Evolutionary conservation across 2,329 filamentous ascomycete species (phyloP).

Genomic region (Aspergillus japonicus): DNA sequence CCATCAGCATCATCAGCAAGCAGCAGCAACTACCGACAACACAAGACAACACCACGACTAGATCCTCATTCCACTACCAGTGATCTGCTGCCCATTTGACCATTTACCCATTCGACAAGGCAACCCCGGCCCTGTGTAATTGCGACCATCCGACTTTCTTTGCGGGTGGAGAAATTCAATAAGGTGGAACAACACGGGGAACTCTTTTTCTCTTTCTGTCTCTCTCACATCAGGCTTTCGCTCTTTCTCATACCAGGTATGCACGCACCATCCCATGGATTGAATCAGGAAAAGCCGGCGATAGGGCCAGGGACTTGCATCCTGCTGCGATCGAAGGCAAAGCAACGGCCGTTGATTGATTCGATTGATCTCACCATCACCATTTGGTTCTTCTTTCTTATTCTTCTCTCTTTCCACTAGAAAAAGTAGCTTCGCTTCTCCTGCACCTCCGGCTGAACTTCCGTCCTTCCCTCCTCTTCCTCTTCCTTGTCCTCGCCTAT

Average conservation of each 20-base stretch:
- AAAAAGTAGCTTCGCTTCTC: slow-evolving; percentile 12
- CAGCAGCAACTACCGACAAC: background rate
- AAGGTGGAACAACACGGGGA: background rate
- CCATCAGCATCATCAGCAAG: slow-evolving; percentile 3
- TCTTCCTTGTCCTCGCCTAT: background rate
- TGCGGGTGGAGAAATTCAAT: no score
- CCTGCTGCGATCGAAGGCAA: background rate
- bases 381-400: background rate
- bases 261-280: background rate
- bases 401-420: background rate
- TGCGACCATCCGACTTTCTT: background rate
- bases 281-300: background rate
- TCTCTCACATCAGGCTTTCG: no score
- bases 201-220: background rate
- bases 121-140: background rate
- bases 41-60: background rate
- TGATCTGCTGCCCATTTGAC: background rate
- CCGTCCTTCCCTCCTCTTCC: background rate
- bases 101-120: background rate
- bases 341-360: background rate
- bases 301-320: background rate
- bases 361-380: background rate
- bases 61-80: background rate
- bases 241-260: background rate
- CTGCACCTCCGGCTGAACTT: slow-evolving; percentile 3